Base-by-base conservation (phyloP, 495 filamentous ascomycete genomes). In the Astrothelium subdiscretum region DNA sequence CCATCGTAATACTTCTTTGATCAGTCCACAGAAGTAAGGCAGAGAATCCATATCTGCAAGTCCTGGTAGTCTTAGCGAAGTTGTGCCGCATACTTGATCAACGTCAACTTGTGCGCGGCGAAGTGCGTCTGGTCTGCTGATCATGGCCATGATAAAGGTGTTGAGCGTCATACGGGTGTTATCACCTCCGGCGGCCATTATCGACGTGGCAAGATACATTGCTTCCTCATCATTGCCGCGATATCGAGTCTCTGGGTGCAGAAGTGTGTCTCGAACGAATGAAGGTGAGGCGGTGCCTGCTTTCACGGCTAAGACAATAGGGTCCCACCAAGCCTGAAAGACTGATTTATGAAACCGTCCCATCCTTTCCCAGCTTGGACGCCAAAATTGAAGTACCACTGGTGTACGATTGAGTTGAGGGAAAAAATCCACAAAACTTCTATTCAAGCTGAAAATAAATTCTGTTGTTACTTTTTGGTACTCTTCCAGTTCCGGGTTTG, bases 101-200 rank as follows among this genome's bases (percentile, higher is more conserved):
- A 88, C 71, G 66, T 88, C 83, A 8, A 75, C 79, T 64, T 83
- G 83, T 2, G 83, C 83, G 29, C 77, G 80, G 20, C 68, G 65
- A 58, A 82, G 80, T 0, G 78, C 79, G 0, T 79, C 72, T 0
- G 82, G 81, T 65, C 72, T 79, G 2, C 80, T 31, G 0, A 67
- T 71, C 75, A 81, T 79, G 8, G 77, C 79, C 0, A 79, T 66
- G 67, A 80, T 74, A 62, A 83, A 79, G 31, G 69, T 65, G 15
- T 57, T 62, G 0, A 79, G 35, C 1, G 76, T 59, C 8, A 70
- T 72, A 78, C 66, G 69, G 2, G 76, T 75, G 18, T 71, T 81
- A 62, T 81, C 80, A 38, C 69, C 71, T 0, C 80, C 79, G 2
- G 79, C 79, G 61, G 70, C 74, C 12, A 81, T 66, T 6, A 79